Evolutionary conservation across 139 green algal genomes (phyloP).

Genomic region (Chlorella sp.): DNA sequence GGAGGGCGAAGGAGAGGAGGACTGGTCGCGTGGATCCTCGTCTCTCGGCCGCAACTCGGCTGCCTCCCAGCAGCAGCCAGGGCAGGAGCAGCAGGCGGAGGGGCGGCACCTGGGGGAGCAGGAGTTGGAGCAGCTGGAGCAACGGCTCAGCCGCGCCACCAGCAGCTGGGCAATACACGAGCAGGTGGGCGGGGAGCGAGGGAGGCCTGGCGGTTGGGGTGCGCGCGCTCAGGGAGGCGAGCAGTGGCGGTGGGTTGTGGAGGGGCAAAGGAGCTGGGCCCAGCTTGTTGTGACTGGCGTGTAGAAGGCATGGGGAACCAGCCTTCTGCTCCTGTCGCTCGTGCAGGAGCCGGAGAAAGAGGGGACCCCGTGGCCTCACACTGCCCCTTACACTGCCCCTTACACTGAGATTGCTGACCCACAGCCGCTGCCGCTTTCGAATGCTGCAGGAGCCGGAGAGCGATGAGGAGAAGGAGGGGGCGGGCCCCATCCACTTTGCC

Average conservation of each 20-base stretch:
- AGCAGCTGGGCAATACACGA: slow-evolving; percentile 11
- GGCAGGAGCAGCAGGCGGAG: background rate
- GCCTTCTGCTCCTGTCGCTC: no score
- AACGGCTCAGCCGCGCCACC: slow-evolving; percentile 3
- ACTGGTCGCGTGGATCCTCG: background rate
- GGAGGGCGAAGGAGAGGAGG: background rate
- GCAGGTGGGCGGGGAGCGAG: background rate
- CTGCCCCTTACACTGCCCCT: no score
- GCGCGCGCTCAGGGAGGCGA: no score
- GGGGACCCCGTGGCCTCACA: no score
- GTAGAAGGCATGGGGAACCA: no score
- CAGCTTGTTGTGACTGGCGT: no score
- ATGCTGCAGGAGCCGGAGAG: background rate
- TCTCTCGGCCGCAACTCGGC: background rate
- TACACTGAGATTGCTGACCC: no score
- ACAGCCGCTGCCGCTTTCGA: no score
- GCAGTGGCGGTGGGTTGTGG: no score
- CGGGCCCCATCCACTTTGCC: slow-evolving; percentile 39
- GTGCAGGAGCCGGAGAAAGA: no score
- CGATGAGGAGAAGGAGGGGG: slow-evolving; percentile 17
- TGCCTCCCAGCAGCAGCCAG: background rate
- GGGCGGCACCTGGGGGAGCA: background rate
- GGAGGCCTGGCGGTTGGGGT: no score
- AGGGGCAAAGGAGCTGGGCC: no score
- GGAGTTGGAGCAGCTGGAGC: slow-evolving; percentile 8